Conservation (phyloP, 179 eudicot species). For the Gypsophila paniculata region DNA sequence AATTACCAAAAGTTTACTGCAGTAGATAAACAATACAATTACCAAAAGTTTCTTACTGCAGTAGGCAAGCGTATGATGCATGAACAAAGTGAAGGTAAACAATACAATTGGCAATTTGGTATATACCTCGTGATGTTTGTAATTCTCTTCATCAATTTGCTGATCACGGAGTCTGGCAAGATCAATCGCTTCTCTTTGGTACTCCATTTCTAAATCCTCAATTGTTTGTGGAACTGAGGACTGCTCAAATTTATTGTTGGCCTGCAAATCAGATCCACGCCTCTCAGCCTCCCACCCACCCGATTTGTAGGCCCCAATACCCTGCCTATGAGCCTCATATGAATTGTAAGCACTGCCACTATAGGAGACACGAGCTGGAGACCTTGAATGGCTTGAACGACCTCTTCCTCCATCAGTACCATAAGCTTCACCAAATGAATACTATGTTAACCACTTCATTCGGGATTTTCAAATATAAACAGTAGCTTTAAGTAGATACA, state of each 20-base stretch:
- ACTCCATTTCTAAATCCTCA: conserved; percentile 80
- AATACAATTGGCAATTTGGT: neutral
- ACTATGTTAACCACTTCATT: conserved; percentile 64
- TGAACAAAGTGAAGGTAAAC: neutral
- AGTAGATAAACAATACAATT: neutral
- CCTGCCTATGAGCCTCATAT: conserved; percentile 56
- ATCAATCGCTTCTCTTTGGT: conserved; percentile 68
- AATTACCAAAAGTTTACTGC: neutral
- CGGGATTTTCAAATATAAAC: conserved; percentile 45
- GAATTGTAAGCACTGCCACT: conserved; percentile 50
- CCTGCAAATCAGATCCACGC: conserved; percentile 46
- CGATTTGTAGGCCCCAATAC: conserved; percentile 45
- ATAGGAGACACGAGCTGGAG: conserved; percentile 68
- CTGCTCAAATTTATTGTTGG: conserved; percentile 45
- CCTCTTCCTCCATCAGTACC: conserved; percentile 80
- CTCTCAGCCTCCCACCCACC: conserved; percentile 67
- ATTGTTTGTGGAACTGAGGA: conserved; percentile 47
- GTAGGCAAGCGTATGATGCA: neutral
- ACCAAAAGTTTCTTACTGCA: neutral
- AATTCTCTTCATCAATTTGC: conserved; percentile 86
- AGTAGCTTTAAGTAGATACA: conserved; percentile 59
- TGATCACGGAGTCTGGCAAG: conserved; percentile 71
- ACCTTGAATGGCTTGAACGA: conserved; percentile 76
- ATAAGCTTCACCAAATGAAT: conserved; percentile 97
- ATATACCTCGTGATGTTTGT: conserved; percentile 90